phyloP scores from a whole-genome alignment of 176 grass and related monocot genomes.

The Poa pratensis region DNA sequence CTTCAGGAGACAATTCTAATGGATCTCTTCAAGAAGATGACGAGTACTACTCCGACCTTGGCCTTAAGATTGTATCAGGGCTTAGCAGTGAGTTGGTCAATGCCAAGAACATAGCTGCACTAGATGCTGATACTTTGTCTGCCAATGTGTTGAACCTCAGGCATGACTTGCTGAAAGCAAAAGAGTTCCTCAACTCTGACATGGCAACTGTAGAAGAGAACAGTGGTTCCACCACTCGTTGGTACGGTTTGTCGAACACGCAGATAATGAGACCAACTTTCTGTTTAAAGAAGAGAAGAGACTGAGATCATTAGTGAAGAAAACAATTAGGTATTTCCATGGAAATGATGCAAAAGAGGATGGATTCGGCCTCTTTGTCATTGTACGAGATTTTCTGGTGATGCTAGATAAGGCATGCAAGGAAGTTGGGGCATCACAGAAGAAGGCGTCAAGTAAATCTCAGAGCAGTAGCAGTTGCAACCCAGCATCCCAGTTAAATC shows the following conservation, averaged over 20 bases:
- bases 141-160: constrained; percentile 50
- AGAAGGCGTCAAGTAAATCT: constrained; percentile 34
- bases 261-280: constrained; percentile 59
- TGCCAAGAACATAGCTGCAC: constrained; percentile 69
- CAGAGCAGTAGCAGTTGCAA: constrained; percentile 17
- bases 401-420: constrained; percentile 95
- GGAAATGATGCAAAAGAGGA: constrained; percentile 78
- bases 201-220: constrained; percentile 57
- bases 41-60: constrained; percentile 51
- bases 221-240: constrained; percentile 57
- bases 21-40: constrained; percentile 40
- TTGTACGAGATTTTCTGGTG: constrained; percentile 77
- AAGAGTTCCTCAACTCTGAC: constrained; percentile 57
- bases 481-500: constrained; percentile 27
- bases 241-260: constrained; percentile 54
- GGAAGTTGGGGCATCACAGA: constrained; percentile 64
- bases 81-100: constrained; percentile 66
- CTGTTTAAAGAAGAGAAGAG: constrained; percentile 75
- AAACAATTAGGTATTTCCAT: constrained; percentile 83
- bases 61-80: constrained; percentile 76
- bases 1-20: constrained; percentile 40
- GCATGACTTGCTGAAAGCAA: constrained; percentile 56
- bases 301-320: constrained; percentile 70
- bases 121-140: constrained; percentile 69
- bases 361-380: constrained; percentile 67